Conservation (phyloP, 192 early-diverging fungal genomes). For the Piromyces sp. region DNA sequence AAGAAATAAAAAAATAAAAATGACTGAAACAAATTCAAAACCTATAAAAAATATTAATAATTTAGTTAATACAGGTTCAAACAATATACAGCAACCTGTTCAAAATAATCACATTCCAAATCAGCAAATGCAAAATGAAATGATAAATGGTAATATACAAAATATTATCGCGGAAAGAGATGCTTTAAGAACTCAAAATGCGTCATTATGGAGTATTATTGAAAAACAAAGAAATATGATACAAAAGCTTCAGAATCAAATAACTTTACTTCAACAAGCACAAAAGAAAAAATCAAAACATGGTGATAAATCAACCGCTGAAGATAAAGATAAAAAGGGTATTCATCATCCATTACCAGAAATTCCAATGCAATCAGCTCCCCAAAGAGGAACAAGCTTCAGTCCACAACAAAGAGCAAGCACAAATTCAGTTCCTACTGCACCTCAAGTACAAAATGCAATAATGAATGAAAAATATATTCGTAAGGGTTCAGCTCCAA, state of each 20-base stretch:
- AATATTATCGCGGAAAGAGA: constrained; percentile 24
- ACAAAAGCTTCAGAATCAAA: constrained; percentile 60
- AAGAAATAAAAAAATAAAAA: background rate
- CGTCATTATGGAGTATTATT: constrained; percentile 77
- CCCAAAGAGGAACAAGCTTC: background rate
- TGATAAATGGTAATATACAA: background rate
- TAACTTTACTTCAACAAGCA: constrained; percentile 8
- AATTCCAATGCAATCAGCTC: background rate
- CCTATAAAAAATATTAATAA: background rate
- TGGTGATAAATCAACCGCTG: background rate
- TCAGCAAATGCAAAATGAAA: background rate
- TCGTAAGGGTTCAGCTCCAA: background rate
- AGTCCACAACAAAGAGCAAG: background rate
- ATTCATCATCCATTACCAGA: background rate
- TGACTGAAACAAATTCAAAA: background rate
- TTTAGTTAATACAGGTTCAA: background rate
- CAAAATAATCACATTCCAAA: background rate
- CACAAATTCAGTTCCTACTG: background rate
- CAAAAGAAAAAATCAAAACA: background rate
- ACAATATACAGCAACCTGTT: background rate
- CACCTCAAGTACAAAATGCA: background rate
- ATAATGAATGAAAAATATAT: background rate
- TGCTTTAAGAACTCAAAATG: constrained; percentile 59
- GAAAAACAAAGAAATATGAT: constrained; percentile 78
- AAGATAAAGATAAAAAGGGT: background rate